Percentiles rank a stretch among this genome's conserved stretches.
Conservation (phyloP, 2,329 filamentous ascomycete species). For the Clarireedia paspali region DNA sequence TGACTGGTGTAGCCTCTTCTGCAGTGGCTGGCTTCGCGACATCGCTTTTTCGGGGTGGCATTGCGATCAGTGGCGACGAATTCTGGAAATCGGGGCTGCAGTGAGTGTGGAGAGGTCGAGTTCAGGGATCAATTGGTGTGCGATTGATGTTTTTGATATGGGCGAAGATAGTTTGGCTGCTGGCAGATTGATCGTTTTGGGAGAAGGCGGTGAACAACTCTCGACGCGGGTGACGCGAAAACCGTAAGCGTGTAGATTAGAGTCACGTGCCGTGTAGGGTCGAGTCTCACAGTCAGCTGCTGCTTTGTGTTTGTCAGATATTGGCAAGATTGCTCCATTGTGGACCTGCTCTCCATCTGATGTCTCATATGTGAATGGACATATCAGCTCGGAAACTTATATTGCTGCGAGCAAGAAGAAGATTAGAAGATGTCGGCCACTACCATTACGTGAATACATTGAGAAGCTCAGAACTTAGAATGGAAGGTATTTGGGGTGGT, state of each 20-base stretch:
- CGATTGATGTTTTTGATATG: not conserved
- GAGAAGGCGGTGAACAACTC: not conserved
- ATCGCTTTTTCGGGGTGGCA: slow-evolving; percentile 52
- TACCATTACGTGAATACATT: too few species aligned
- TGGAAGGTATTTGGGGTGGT: too few species aligned
- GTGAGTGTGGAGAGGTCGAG: not conserved
- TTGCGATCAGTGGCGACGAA: slow-evolving; percentile 22
- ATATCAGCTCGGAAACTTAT: too few species aligned
- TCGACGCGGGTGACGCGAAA: slow-evolving; percentile 3
- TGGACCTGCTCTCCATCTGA: too few species aligned
- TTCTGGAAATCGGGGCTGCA: not conserved
- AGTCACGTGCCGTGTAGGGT: not conserved
- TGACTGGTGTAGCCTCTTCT: slow-evolving; percentile 32
- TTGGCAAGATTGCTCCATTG: too few species aligned
- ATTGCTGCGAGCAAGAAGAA: too few species aligned
- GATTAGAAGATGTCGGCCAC: too few species aligned
- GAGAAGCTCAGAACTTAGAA: not conserved
- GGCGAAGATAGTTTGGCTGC: not conserved
- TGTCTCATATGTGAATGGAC: too few species aligned
- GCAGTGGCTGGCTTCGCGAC: slow-evolving; percentile 38
- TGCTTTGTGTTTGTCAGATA: not conserved
- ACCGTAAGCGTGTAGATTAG: too few species aligned
- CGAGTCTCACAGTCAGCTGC: not conserved
- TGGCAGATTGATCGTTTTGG: not conserved
- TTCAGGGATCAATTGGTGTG: slow-evolving; percentile 2